phyloP scores from a whole-genome alignment of 1,284 basidiomycete genomes.

The Leccinum angustisporum region DNA sequence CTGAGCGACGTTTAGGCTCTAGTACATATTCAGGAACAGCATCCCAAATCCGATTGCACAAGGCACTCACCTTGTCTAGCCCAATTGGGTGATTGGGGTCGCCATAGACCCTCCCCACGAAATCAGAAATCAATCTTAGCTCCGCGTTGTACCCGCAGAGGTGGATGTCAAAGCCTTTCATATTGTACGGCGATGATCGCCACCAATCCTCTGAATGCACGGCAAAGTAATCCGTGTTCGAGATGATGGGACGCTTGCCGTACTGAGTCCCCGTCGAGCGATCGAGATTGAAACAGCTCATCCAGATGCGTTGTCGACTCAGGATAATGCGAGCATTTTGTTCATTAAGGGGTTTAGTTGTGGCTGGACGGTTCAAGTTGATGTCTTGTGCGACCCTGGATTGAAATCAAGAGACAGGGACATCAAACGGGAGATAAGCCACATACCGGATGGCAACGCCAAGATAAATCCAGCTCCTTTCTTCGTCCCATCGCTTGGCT shows the following conservation, averaged over 20 bases:
- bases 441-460: conserved; percentile 72
- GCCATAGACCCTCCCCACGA: conserved; percentile 63
- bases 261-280: conserved; percentile 81
- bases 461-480: conserved; percentile 76
- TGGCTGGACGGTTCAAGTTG: conserved; percentile 76
- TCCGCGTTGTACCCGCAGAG: conserved; percentile 72
- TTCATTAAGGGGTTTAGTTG: conserved; percentile 67
- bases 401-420: conserved; percentile 3
- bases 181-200: conserved; percentile 62
- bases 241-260: conserved; percentile 77
- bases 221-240: conserved; percentile 72
- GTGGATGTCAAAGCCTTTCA: conserved; percentile 75
- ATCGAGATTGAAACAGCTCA: conserved; percentile 85
- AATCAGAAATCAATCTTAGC: conserved; percentile 61
- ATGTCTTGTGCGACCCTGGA: conserved; percentile 76
- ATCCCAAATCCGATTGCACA: background rate
- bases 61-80: conserved; percentile 56
- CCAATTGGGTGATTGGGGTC: conserved; percentile 73
- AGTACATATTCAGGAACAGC: conserved; percentile 9
- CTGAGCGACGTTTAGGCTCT: conserved; percentile 58
- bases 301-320: conserved; percentile 85
- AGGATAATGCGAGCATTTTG: conserved; percentile 78
- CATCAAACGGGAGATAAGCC: background rate
- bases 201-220: conserved; percentile 77
- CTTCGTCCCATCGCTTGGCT: conserved; percentile 74